Conservation (phyloP, 2,329 filamentous ascomycete genomes). For the Pseudogymnoascus verrucosus region DNA sequence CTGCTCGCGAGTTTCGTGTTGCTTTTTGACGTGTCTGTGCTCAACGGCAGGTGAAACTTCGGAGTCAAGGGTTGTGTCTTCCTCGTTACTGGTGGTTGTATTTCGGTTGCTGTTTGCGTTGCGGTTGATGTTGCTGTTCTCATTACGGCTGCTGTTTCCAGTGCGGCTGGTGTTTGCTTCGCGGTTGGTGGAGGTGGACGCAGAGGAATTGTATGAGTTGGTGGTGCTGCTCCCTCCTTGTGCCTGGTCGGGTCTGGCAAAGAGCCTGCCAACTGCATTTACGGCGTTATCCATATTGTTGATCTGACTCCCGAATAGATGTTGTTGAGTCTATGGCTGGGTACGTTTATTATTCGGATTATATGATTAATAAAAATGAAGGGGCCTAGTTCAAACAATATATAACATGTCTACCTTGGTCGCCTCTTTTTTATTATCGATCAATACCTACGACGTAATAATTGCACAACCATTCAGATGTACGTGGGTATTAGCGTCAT, state of each 20-base stretch:
- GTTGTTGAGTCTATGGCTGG: not conserved
- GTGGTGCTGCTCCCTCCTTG: not conserved
- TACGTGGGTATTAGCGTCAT: not conserved
- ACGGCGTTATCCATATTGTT: slow-evolving; percentile 16
- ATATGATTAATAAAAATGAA: not conserved
- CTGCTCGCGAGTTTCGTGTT: slow-evolving; percentile 4
- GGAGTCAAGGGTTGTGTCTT: slow-evolving; percentile 15
- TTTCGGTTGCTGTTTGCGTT: not conserved
- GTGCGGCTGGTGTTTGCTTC: not conserved
- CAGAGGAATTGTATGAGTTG: slow-evolving; percentile 7
- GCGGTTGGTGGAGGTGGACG: not conserved
- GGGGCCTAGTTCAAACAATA: not conserved
- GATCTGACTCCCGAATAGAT: not conserved
- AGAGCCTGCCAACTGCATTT: slow-evolving; percentile 16
- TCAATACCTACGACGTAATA: not conserved
- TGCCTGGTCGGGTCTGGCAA: slow-evolving; percentile 10
- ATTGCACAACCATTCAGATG: not conserved
- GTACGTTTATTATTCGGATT: not conserved
- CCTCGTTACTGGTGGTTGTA: slow-evolving; percentile 3
- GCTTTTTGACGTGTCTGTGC: slow-evolving; percentile 18
- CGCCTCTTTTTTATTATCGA: not conserved
- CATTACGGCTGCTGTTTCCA: not conserved
- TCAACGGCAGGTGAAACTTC: slow-evolving; percentile 16
- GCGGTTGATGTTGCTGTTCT: not conserved
- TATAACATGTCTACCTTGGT: not conserved